phyloP scores from a whole-genome alignment of 306 rosid species.

The Mimosa bimucronata region DNA sequence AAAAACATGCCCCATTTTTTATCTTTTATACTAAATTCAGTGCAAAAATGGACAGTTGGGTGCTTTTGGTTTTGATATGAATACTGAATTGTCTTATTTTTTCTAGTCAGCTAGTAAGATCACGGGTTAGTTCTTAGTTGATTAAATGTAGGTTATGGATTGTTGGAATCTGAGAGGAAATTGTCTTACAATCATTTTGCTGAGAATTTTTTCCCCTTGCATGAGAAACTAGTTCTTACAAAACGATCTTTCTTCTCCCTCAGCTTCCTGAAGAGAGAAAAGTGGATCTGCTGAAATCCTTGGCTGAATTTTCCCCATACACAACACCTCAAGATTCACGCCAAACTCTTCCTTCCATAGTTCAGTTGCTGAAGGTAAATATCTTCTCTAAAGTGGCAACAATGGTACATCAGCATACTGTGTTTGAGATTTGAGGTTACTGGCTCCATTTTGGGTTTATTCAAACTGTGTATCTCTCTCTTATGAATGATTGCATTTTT shows the following conservation, averaged over 20 bases:
- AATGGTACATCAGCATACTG: not conserved
- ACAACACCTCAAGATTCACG: slow-evolving; percentile 97
- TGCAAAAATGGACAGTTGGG: not conserved
- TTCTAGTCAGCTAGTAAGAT: slow-evolving; percentile 20
- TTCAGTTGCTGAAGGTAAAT: slow-evolving; percentile 83
- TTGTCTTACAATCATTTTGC: not conserved
- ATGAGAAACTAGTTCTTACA: slow-evolving; percentile 13
- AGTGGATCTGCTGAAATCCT: slow-evolving; percentile 92
- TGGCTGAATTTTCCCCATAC: slow-evolving; percentile 92
- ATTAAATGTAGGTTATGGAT: slow-evolving; percentile 11
- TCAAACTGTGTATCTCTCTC: not conserved
- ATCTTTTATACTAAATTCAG: too few species aligned
- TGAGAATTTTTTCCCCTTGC: not conserved
- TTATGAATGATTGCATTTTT: not conserved
- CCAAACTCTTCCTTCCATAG: slow-evolving; percentile 93
- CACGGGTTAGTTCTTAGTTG: not conserved
- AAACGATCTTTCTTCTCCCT: slow-evolving; percentile 27
- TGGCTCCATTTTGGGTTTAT: not conserved
- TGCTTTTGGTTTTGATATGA: not conserved
- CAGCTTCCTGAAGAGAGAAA: slow-evolving; percentile 97
- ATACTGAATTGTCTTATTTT: slow-evolving; percentile 11
- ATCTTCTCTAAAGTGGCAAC: slow-evolving; percentile 21
- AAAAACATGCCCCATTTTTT: too few species aligned
- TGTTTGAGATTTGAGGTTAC: not conserved
- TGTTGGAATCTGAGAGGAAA: slow-evolving; percentile 10